Evolutionary conservation across 1,284 basidiomycete species (phyloP), one percentile per base, ranked within the genome.

Genomic region (Anthracocystis walkeri): DNA sequence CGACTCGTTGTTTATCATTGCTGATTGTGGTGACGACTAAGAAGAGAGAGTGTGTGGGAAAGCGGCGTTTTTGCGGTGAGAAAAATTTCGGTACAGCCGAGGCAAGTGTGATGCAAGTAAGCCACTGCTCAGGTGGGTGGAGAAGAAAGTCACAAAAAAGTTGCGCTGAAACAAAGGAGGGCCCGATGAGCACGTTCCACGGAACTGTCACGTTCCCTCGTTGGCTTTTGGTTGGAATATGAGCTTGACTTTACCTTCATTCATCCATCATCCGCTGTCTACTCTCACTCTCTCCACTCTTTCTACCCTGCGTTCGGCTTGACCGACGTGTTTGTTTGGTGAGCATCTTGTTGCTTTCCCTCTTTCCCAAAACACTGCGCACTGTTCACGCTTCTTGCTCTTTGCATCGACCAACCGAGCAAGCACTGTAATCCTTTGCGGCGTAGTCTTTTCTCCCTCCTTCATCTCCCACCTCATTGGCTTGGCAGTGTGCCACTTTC

Each of bases 151-250:
- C 8, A 51, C 48, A 29, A 14, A 49, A n/a, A n/a, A n/a, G n/a
- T 29, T 29, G 4, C 8, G 4, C 8, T 4, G 8, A 29, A 29
- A 41, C 3, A 40, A 18, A 56, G 52, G 35, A 38, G 35, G 35
- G 35, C 35, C 35, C 35, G 35, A 38, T 44, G 58, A 60, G 67
- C 67, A 70, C 67, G 67, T 70, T 70, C 66, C 67, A 57, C 52
- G 53, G 41, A 62, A 12, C 59, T 61, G 61, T 64, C 67, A 70
- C 67, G 67, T 70, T 70, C 62, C 54, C 55, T 54, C 23, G 29
- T 29, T 35, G 49, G 48, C 8, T 18, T 49, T 5, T 49, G 14
- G 31, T 2, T 49, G 27, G 31, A 49, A 46, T 45, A 45, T 48
- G 45, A 40, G 35, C 49, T 8, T 40, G 31, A 20, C 56, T n/a